phyloP scores from a whole-genome alignment of 2,329 filamentous ascomycete genomes.

The Ceratocystis huliohia region DNA sequence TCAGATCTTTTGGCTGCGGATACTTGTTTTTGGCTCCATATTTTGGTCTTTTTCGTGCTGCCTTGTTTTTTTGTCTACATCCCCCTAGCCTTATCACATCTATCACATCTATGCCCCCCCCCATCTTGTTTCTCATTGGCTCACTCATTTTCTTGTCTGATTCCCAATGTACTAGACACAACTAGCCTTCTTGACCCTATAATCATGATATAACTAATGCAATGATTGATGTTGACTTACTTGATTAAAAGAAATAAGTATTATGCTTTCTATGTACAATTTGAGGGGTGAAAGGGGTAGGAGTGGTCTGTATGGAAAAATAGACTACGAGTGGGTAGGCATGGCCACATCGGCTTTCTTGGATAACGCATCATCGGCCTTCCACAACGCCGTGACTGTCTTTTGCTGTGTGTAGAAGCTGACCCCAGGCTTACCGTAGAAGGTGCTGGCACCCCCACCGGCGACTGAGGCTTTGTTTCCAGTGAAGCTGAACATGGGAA shows the following conservation, averaged over 20 bases:
- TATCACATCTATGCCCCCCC: background rate
- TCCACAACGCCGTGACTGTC: constrained; percentile 90
- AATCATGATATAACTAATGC: constrained; percentile 1
- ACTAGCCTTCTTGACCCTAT: background rate
- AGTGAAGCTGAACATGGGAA: constrained; percentile 61
- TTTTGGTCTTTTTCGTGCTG: constrained; percentile 7
- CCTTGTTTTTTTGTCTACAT: background rate
- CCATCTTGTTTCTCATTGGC: background rate
- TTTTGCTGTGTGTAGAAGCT: constrained; percentile 96
- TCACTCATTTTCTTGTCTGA: background rate
- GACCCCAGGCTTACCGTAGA: constrained; percentile 86
- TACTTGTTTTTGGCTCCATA: background rate
- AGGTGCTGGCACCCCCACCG: constrained; percentile 81
- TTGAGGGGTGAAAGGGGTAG: background rate
- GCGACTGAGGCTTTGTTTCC: constrained; percentile 83
- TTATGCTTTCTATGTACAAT: constrained; percentile 12
- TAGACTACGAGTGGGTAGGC: constrained; percentile 40
- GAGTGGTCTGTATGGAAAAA: background rate
- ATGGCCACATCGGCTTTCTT: constrained; percentile 80
- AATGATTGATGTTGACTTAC: background rate
- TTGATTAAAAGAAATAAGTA: background rate
- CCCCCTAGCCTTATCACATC: background rate
- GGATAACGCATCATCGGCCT: constrained; percentile 44
- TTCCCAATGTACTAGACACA: background rate
- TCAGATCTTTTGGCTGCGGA: background rate